Conservation (phyloP, 2,329 filamentous ascomycete species). For the Colletotrichum sp. region DNA sequence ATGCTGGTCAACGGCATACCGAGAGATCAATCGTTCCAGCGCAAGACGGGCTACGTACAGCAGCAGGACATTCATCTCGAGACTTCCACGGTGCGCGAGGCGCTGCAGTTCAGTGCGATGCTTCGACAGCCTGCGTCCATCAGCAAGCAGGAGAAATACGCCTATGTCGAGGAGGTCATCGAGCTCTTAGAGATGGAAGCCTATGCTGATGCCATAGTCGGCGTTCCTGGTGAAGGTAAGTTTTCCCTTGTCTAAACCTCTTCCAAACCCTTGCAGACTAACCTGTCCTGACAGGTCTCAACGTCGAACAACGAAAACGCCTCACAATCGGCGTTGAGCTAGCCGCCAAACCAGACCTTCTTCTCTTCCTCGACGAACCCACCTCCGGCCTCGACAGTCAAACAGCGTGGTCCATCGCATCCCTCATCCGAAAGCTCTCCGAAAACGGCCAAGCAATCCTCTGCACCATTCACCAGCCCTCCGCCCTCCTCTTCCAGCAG, state of each 20-base stretch:
- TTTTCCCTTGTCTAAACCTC: neutral
- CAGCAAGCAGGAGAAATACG: conserved; percentile 32
- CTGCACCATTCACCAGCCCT: conserved; percentile 52
- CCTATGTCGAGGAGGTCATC: conserved; percentile 32
- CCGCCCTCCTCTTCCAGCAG: conserved; percentile 44
- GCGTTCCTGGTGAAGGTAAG: conserved; percentile 71
- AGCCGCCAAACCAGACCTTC: conserved; percentile 72
- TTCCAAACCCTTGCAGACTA: neutral
- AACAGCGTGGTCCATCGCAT: conserved; percentile 76
- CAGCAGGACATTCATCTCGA: conserved; percentile 57
- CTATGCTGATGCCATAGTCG: conserved; percentile 73
- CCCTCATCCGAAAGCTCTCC: conserved; percentile 70
- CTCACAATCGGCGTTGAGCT: conserved; percentile 79
- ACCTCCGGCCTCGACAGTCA: conserved; percentile 78
- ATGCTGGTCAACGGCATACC: conserved; percentile 72
- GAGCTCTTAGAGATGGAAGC: conserved; percentile 51
- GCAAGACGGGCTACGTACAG: conserved; percentile 71
- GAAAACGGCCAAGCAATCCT: conserved; percentile 47
- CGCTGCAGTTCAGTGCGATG: conserved; percentile 69
- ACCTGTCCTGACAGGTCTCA: conserved; percentile 36
- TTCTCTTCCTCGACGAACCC: conserved; percentile 81
- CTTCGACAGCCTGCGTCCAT: conserved; percentile 69
- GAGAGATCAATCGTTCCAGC: conserved; percentile 68
- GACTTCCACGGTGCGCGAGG: conserved; percentile 59
- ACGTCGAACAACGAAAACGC: conserved; percentile 54